A percentile compares a stretch with the other conserved stretches of the same genome.
Conservation (phyloP, 805 yeast genomes). For the Ogataea thermomethanolica region DNA sequence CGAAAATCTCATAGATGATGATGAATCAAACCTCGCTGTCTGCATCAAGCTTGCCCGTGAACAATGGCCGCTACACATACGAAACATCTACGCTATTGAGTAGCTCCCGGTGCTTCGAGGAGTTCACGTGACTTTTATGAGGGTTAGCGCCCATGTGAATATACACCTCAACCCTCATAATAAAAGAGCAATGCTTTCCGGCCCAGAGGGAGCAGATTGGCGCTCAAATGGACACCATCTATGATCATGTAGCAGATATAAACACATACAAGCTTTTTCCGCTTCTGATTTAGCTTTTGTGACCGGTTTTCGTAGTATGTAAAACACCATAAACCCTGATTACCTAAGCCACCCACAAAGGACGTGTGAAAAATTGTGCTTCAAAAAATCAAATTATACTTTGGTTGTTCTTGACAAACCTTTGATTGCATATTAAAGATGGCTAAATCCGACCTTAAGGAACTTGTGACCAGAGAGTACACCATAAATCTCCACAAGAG, state of each 20-base stretch:
- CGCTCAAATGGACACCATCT: too few relatives aligned
- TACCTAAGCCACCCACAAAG: conserved; percentile 5
- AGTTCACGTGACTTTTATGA: conserved; percentile 3
- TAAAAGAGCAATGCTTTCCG: neutral
- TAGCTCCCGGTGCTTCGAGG: conserved; percentile 3
- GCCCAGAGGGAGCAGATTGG: too few relatives aligned
- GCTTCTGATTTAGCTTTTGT: too few relatives aligned
- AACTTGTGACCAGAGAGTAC: conserved; percentile 99
- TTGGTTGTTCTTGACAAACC: conserved; percentile 12
- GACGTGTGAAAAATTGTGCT: conserved; percentile 9
- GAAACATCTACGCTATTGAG: conserved; percentile 36
- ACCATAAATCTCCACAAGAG: conserved; percentile 99
- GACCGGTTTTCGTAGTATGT: too few relatives aligned
- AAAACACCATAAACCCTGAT: neutral
- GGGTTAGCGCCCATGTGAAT: neutral
- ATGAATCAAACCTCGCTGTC: conserved; percentile 3
- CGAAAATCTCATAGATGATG: neutral
- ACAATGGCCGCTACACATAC: conserved; percentile 27
- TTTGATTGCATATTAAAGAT: conserved; percentile 25
- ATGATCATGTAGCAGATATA: too few relatives aligned
- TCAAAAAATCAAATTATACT: conserved; percentile 12
- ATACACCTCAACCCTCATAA: conserved; percentile 5
- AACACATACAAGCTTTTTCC: too few relatives aligned
- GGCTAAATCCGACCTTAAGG: conserved; percentile 71
- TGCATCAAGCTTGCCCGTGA: conserved; percentile 13